phyloP scores from a whole-genome alignment of 1,284 basidiomycete genomes.

The Ceratobasidium sp. region DNA sequence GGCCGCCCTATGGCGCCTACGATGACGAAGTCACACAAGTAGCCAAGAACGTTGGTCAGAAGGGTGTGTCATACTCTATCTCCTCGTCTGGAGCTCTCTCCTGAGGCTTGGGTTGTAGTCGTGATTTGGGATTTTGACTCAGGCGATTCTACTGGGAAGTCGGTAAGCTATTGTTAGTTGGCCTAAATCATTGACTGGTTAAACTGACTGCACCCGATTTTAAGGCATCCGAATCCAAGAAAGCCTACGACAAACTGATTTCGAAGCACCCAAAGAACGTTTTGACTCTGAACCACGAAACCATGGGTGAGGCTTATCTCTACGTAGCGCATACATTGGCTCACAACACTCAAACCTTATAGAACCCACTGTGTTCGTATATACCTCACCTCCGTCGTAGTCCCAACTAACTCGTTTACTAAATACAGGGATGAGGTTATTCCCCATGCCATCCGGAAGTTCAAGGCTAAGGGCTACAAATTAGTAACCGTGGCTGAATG shows the following conservation, averaged over 20 bases:
- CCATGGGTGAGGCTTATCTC: background rate
- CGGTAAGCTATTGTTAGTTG: constrained; percentile 16
- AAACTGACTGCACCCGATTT: too few species aligned
- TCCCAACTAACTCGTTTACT: background rate
- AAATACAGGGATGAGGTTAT: constrained; percentile 32
- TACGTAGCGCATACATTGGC: background rate
- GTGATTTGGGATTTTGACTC: constrained; percentile 46
- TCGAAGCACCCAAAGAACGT: constrained; percentile 31
- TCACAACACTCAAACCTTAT: background rate
- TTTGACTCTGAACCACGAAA: constrained; percentile 44
- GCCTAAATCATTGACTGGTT: too few species aligned
- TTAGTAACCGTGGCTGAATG: constrained; percentile 45
- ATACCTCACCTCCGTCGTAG: background rate
- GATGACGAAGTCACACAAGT: constrained; percentile 14
- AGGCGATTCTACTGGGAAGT: constrained; percentile 37
- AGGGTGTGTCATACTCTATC: background rate
- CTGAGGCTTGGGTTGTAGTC: constrained; percentile 4
- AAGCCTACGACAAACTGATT: background rate
- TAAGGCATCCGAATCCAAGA: constrained; percentile 18
- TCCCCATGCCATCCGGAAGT: constrained; percentile 30
- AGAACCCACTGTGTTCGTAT: constrained; percentile 21
- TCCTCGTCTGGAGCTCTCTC: background rate
- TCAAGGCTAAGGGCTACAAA: constrained; percentile 43
- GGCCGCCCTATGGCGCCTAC: constrained; percentile 45
- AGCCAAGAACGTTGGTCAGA: constrained; percentile 8